Evolutionary conservation across 768 basidiomycete species (phyloP).

Genomic region (Russula sp.): DNA sequence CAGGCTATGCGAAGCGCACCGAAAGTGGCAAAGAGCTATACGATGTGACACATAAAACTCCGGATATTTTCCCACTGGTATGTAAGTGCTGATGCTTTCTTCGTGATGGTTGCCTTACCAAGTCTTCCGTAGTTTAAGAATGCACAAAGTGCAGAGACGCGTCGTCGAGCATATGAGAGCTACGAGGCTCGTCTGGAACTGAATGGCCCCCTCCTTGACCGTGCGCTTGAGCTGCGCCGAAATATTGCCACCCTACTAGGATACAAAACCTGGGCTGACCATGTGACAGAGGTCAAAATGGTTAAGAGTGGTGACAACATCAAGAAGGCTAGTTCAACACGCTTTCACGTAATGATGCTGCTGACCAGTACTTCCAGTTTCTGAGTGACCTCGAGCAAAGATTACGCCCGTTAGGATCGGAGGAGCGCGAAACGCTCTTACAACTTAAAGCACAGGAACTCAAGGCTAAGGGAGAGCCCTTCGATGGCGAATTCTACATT

Average conservation of each 20-base stretch:
- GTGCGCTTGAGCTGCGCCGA: slow-evolving; percentile 66
- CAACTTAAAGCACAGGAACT: slow-evolving; percentile 75
- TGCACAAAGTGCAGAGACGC: slow-evolving; percentile 66
- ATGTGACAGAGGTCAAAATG: slow-evolving; percentile 83
- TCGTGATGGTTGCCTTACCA: not conserved
- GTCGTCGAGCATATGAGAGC: slow-evolving; percentile 60
- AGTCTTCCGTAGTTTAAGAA: slow-evolving; percentile 62
- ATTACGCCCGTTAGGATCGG: slow-evolving; percentile 65
- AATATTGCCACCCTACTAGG: slow-evolving; percentile 63
- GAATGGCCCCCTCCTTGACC: slow-evolving; percentile 69
- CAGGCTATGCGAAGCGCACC: slow-evolving; percentile 67
- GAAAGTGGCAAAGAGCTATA: slow-evolving; percentile 58
- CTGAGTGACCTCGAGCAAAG: slow-evolving; percentile 71
- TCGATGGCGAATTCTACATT: slow-evolving; percentile 71
- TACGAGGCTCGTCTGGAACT: slow-evolving; percentile 64
- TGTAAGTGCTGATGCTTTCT: slow-evolving; percentile 31
- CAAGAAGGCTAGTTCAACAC: slow-evolving; percentile 45
- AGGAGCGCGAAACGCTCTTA: slow-evolving; percentile 65
- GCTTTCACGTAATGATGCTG: not conserved
- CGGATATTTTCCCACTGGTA: slow-evolving; percentile 77
- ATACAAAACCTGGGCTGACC: slow-evolving; percentile 82
- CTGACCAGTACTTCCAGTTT: slow-evolving; percentile 48
- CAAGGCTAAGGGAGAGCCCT: slow-evolving; percentile 52
- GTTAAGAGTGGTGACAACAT: slow-evolving; percentile 66
- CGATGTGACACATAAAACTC: slow-evolving; percentile 78